phyloP scores from a whole-genome alignment of 805 yeast genomes.

The Suhomyces pyralidae region DNA sequence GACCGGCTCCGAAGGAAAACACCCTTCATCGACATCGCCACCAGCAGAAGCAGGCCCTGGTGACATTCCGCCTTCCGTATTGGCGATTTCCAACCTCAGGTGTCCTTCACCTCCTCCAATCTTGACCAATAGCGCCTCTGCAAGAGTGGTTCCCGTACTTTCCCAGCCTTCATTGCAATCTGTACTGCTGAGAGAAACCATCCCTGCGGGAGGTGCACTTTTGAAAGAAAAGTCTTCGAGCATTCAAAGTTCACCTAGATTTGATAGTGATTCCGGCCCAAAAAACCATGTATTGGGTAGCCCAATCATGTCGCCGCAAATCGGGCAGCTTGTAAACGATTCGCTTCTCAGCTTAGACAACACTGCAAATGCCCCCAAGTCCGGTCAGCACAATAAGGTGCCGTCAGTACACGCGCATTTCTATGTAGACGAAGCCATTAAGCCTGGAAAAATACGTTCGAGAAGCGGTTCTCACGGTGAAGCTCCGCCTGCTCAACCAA shows the following conservation, averaged over 20 bases:
- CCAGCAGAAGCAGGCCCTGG: conserved; percentile 1
- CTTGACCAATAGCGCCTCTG: conserved; percentile 25
- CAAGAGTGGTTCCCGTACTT: neutral
- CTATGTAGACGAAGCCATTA: conserved; percentile 63
- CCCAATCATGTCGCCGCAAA: conserved; percentile 1
- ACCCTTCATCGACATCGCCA: neutral
- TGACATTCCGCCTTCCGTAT: conserved; percentile 46
- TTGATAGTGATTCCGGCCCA: neutral
- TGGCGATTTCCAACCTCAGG: conserved; percentile 56
- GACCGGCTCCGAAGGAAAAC: neutral
- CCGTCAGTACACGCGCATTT: conserved; percentile 80
- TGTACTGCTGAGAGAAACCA: conserved; percentile 22
- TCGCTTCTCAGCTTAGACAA: conserved; percentile 25
- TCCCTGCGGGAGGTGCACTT: conserved; percentile 47
- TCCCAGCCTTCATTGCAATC: conserved; percentile 1
- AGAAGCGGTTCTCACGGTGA: conserved; percentile 35
- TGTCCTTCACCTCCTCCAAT: conserved; percentile 78
- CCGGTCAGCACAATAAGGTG: conserved; percentile 45
- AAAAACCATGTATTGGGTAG: neutral
- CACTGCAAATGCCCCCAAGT: conserved; percentile 28
- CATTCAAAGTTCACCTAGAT: neutral
- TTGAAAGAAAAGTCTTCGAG: conserved; percentile 24
- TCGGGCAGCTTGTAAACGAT: neutral
- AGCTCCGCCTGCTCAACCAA: conserved; percentile 8
- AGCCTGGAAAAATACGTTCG: conserved; percentile 39